Conservation (phyloP, 495 filamentous ascomycete species). For the Lasiosphaeris hirsuta region DNA sequence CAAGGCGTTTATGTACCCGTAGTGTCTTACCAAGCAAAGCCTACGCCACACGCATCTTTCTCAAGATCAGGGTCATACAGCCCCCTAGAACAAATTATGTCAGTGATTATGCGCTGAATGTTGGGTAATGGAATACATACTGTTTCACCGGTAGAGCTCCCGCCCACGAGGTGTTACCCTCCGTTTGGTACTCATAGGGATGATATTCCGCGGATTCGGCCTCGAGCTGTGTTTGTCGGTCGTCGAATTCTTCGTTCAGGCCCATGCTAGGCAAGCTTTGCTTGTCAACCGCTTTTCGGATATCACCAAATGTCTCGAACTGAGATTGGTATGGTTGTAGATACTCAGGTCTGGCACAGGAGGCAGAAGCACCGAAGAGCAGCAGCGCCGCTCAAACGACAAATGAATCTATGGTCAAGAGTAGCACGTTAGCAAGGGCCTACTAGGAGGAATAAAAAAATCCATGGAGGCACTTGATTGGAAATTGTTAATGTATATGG, state of each 20-base stretch:
- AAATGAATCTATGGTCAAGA: neutral
- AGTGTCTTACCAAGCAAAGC: slow-evolving; percentile 87
- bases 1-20: neutral
- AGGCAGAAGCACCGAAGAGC: slow-evolving; percentile 8
- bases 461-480: no score
- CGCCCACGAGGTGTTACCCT: slow-evolving; percentile 92
- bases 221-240: slow-evolving; percentile 51
- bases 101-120: neutral
- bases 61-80: slow-evolving; percentile 95
- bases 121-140: slow-evolving; percentile 35
- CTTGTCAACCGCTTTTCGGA: slow-evolving; percentile 21
- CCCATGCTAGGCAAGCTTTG: slow-evolving; percentile 57
- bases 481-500: no score
- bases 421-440: no score
- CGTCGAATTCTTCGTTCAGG: slow-evolving; percentile 54
- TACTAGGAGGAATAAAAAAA: no score
- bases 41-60: slow-evolving; percentile 99
- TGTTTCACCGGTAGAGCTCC: slow-evolving; percentile 93
- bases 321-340: slow-evolving; percentile 1
- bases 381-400: slow-evolving; percentile 15
- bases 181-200: slow-evolving; percentile 79
- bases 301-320: slow-evolving; percentile 1
- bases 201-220: slow-evolving; percentile 51
- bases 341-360: slow-evolving; percentile 1
- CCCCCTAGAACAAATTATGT: slow-evolving; percentile 45